Percentiles rank a stretch among this genome's conserved stretches.
Conservation (phyloP, 2,329 filamentous ascomycete genomes). For the Alternaria panax region DNA sequence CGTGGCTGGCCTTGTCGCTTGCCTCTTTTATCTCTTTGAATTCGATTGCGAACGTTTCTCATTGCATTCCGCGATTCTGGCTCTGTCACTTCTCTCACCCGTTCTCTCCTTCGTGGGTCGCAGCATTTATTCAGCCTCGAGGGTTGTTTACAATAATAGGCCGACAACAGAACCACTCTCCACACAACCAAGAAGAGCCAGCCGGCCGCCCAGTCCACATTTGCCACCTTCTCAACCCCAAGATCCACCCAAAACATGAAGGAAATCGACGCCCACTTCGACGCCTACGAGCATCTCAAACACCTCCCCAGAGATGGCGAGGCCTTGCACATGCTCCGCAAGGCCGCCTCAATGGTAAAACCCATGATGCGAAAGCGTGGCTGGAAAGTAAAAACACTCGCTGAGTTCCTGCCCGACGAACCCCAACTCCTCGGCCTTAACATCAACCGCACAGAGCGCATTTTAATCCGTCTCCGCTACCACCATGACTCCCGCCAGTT, state of each 20-base stretch:
- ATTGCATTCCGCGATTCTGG: constrained; percentile 7
- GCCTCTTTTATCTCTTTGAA: constrained; percentile 21
- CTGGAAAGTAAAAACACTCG: constrained; percentile 80
- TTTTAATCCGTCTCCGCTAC: constrained; percentile 83
- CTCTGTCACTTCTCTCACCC: constrained; percentile 7
- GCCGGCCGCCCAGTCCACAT: not conserved
- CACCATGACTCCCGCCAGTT: constrained; percentile 78
- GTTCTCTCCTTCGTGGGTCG: not conserved
- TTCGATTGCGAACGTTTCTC: constrained; percentile 8
- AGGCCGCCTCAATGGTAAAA: constrained; percentile 87
- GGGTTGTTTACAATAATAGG: not conserved
- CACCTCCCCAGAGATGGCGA: constrained; percentile 54
- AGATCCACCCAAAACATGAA: constrained; percentile 36
- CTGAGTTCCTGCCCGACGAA: constrained; percentile 84
- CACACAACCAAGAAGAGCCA: not conserved
- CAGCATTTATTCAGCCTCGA: not conserved
- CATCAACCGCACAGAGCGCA: constrained; percentile 76
- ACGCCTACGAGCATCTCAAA: constrained; percentile 59
- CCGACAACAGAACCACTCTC: not conserved
- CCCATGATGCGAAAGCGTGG: constrained; percentile 88
- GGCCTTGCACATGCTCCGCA: constrained; percentile 70
- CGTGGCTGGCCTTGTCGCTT: constrained; percentile 29
- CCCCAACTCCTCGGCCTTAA: constrained; percentile 80
- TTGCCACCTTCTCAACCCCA: not conserved
- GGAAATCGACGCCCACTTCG: constrained; percentile 59